Conservation (phyloP, 2,329 filamentous ascomycete species). For the Cercospora canescens region DNA sequence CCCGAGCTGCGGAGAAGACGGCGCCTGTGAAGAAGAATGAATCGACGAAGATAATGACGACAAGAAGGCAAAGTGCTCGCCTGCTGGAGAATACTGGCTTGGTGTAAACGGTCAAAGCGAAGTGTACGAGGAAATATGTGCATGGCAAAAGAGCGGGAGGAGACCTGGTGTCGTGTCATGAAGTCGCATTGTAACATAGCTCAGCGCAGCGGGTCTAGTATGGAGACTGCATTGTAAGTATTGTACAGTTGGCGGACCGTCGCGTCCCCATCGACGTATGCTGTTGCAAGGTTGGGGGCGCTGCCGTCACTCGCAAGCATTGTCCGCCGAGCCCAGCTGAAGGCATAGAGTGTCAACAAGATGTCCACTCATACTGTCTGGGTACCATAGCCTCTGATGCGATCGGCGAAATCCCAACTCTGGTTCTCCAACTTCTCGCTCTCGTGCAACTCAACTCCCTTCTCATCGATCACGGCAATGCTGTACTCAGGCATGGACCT, state of each 20-base stretch:
- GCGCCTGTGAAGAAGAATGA: not conserved
- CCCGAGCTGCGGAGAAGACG: not conserved
- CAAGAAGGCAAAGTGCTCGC: not conserved
- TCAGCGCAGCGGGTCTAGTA: not conserved
- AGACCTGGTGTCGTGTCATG: not conserved
- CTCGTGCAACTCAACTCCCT: conserved; percentile 76
- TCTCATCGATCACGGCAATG: conserved; percentile 84
- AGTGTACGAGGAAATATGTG: not conserved
- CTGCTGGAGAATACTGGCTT: conserved; percentile 4
- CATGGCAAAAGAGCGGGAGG: not conserved
- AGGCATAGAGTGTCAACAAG: not conserved
- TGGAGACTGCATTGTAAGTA: conserved; percentile 1
- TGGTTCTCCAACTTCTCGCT: conserved; percentile 88
- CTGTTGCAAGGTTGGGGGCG: not conserved
- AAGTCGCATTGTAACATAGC: conserved; percentile 2
- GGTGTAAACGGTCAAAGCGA: not conserved
- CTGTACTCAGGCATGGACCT: conserved; percentile 89
- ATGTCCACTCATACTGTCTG: conserved; percentile 51
- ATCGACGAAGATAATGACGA: not conserved
- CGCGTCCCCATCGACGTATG: not conserved
- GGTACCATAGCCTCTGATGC: conserved; percentile 91
- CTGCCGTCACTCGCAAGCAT: not conserved
- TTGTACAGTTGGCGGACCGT: conserved; percentile 2
- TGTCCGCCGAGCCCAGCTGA: not conserved
- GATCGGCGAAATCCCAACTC: conserved; percentile 97